Percentiles rank a stretch among this genome's conserved stretches.
Conservation (phyloP, 345 rosid species). For the Arabis hirsuta region DNA sequence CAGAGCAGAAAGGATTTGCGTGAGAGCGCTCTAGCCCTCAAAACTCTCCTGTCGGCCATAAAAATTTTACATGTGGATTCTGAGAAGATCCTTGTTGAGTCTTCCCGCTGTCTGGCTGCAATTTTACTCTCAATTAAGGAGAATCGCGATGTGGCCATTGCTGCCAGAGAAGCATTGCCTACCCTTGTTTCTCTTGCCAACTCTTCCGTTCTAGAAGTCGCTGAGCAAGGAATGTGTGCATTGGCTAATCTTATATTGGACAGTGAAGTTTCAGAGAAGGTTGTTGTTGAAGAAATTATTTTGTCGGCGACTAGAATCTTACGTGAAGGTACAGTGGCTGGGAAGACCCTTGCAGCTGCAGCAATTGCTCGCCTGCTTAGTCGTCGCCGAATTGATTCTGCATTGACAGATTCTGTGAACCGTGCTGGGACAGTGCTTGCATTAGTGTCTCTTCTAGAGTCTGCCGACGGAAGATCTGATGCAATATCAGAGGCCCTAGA, state of each 20-base stretch:
- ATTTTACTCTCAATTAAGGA: slow-evolving; percentile 89
- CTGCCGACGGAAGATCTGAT: slow-evolving; percentile 67
- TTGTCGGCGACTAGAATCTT: slow-evolving; percentile 91
- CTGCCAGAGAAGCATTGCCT: slow-evolving; percentile 81
- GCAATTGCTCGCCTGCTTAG: slow-evolving; percentile 90
- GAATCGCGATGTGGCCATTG: slow-evolving; percentile 87
- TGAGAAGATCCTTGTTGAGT: slow-evolving; percentile 75
- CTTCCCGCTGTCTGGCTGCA: slow-evolving; percentile 83
- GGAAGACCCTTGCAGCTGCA: slow-evolving; percentile 96
- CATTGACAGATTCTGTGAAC: slow-evolving; percentile 85
- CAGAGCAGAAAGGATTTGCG: slow-evolving; percentile 85
- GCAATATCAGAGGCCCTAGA: slow-evolving; percentile 83
- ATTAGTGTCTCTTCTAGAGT: slow-evolving; percentile 86
- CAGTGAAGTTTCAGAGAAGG: slow-evolving; percentile 75
- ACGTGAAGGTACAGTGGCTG: slow-evolving; percentile 88
- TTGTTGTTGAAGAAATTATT: slow-evolving; percentile 76
- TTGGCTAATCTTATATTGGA: slow-evolving; percentile 96
- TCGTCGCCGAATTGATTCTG: slow-evolving; percentile 64
- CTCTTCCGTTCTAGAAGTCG: slow-evolving; percentile 79
- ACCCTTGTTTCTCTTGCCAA: slow-evolving; percentile 72
- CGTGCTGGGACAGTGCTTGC: slow-evolving; percentile 94
- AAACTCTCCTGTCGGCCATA: slow-evolving; percentile 71
- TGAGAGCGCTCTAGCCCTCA: slow-evolving; percentile 84
- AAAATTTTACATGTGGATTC: slow-evolving; percentile 80
- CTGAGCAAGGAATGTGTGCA: slow-evolving; percentile 94